Base-by-base conservation (phyloP, 441 rosid genomes). In the Croton setiger region DNA sequence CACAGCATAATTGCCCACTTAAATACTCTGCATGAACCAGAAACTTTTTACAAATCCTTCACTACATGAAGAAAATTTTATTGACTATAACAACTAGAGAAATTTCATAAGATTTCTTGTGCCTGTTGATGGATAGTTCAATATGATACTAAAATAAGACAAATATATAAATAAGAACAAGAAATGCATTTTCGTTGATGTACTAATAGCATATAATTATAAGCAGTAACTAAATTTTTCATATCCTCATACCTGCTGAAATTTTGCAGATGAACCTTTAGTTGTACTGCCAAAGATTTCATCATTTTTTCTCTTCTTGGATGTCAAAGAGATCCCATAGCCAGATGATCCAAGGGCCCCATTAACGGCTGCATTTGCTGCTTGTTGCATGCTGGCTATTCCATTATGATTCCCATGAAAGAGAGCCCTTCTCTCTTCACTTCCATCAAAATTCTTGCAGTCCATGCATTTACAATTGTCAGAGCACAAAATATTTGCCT, bases 401-500 rank as follows among this genome's bases (percentile, higher is more conserved):
- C 69, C 60, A 74, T 73, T 67, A 81, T 80, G 89, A 69, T 79
- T 84, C 44, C 89, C 91, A 47, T 74, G 94, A 80, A 84, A 87
- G 54, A 90, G 80, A 75, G 97, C 86, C 75, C 69, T 83, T 71
- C 96, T 81, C 78, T 92, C 96, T 72, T 84, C 87, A 81, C 93
- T 92, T 78, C 88, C 98, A 76, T 90, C 93, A 74, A 80, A 88
- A 73, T 91, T 92, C 73, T 86, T 88, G 85, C 98, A 92, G 74
- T 92, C 98, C 82, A 86, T 73, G 76, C 99, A 95, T 77, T 79
- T 88, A 69, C 97, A 92, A 76, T 90, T 92, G 66, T 95, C 98
- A 9, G 95, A 95, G 79, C 99, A 90, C n/a, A 90, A 80, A 74
- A 95, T 85, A 73, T 88, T 87, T 18, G 96, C 98, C 56, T 95